Percentiles rank a stretch among this genome's conserved stretches.
Evolutionary conservation across 2,329 filamentous ascomycete genomes (phyloP).

Genomic region (Fusarium udum): DNA sequence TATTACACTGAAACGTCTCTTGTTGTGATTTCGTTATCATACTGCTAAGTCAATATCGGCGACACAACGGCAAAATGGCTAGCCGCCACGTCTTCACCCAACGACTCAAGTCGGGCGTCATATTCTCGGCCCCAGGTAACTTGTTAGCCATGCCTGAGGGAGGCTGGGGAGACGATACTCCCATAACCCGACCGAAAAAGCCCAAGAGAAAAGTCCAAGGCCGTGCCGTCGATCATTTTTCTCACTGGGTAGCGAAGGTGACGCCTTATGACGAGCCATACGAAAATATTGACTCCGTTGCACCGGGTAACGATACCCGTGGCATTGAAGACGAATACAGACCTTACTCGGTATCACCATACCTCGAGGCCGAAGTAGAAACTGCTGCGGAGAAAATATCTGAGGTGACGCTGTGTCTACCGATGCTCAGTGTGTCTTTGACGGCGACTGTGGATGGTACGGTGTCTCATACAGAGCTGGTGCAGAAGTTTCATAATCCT

Average conservation of each 20-base stretch:
- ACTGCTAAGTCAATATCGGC: fast-evolving
- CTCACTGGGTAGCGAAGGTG: neutral
- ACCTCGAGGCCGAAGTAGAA: fast-evolving
- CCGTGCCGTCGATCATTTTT: fast-evolving
- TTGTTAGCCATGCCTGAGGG: neutral
- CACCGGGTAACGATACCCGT: too few relatives aligned
- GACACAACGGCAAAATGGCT: fast-evolving
- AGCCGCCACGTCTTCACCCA: neutral
- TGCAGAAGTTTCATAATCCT: neutral
- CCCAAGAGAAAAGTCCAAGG: neutral
- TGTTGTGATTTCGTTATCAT: neutral
- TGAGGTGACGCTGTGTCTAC: neutral
- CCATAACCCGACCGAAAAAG: neutral
- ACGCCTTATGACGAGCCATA: neutral
- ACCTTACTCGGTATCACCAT: fast-evolving
- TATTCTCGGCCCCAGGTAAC: neutral
- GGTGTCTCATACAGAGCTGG: neutral
- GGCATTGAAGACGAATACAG: neutral
- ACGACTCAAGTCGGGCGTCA: neutral
- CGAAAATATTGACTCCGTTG: neutral
- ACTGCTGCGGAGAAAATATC: fast-evolving
- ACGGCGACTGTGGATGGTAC: neutral
- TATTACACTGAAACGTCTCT: fast-evolving
- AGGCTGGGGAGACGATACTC: neutral
- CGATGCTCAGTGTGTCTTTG: neutral